Base-by-base conservation (phyloP, 140 eudicot genomes). In the Flaveria floridana region DNA sequence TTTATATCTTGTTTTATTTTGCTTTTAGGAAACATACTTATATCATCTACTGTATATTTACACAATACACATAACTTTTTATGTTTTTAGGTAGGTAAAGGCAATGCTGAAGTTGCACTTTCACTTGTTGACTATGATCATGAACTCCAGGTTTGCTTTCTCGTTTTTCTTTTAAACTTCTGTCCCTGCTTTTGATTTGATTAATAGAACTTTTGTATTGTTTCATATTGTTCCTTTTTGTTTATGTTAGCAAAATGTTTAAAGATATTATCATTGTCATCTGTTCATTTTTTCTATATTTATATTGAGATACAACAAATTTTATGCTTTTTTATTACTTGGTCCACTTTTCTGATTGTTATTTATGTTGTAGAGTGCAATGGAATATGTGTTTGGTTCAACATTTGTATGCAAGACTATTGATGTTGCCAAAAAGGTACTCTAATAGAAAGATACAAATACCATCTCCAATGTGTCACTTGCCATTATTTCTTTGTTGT, bases 321-420 rank as follows among this genome's bases (percentile, higher is more conserved):
- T 57, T 46, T 37, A 39, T 73, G 67, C 58, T 46, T 15, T 65
- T 39, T 55, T 21, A 65, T 50, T 56, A 56, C 44, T 41, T 51
- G 62, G 48, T 76, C 19, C 34, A 9, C 55, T 79, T 72, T 72
- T 51, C n/a, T 55, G 16, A 78, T 72, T 76, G 70, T 55, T 80
- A 61, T 81, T 3, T 46, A 55, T 80, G n/a, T 74, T 83, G 80
- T 91, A 93, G 99, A 87, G 76, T 68, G 99, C 99, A 65, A 95
- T 95, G 99, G 99, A 95, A 75, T 95, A 85, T 75, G 95, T 95
- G 44, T 95, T 95, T 73, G 99, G 99, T 44, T 83, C 96, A 71
- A 91, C 97, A 56, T 95, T 95, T 80, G 90, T 95, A 48, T 95
- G 99, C 92, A 89, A 89, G 80, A 87, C 97, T 34, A 83, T 62